phyloP scores from a whole-genome alignment of 2,329 filamentous ascomycete species.

The Cladosporium halotolerans region DNA sequence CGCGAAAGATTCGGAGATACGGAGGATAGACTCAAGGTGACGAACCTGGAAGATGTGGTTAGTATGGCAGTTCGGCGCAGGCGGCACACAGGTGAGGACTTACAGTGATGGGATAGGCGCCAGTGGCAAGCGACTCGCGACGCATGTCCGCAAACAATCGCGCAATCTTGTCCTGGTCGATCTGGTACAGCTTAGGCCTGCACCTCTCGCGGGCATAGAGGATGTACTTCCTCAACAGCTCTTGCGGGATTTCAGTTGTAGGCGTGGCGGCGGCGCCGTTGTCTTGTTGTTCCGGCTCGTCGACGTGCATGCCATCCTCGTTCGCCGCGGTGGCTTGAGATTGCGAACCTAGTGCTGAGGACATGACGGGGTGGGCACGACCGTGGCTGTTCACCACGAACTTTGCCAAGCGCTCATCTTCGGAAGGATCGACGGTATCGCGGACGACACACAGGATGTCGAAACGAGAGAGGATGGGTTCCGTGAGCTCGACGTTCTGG shows the following conservation, averaged over 20 bases:
- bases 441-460: conserved; percentile 95
- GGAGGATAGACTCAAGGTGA: conserved; percentile 95
- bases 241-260: conserved; percentile 75
- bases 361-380: conserved; percentile 66
- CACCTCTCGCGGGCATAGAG: conserved; percentile 87
- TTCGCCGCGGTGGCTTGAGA: conserved; percentile 36
- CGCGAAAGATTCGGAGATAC: conserved; percentile 88
- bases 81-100: conserved; percentile 34
- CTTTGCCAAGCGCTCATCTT: conserved; percentile 86
- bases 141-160: conserved; percentile 94
- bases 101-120: conserved; percentile 96
- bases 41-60: conserved; percentile 58
- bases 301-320: conserved; percentile 56
- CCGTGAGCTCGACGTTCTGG: conserved; percentile 91
- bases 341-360: conserved; percentile 28
- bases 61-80: conserved; percentile 17
- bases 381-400: conserved; percentile 95
- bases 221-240: conserved; percentile 91
- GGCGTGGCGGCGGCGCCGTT: conserved; percentile 37
- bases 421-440: conserved; percentile 84
- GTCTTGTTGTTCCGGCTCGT: conserved; percentile 40
- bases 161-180: conserved; percentile 95
- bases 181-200: conserved; percentile 88
- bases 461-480: conserved; percentile 95
- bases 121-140: conserved; percentile 83